Percentiles rank a stretch among this genome's conserved stretches.
Evolutionary conservation across 345 rosid genomes (phyloP).

Genomic region (Eucalyptus camaldulensis): DNA sequence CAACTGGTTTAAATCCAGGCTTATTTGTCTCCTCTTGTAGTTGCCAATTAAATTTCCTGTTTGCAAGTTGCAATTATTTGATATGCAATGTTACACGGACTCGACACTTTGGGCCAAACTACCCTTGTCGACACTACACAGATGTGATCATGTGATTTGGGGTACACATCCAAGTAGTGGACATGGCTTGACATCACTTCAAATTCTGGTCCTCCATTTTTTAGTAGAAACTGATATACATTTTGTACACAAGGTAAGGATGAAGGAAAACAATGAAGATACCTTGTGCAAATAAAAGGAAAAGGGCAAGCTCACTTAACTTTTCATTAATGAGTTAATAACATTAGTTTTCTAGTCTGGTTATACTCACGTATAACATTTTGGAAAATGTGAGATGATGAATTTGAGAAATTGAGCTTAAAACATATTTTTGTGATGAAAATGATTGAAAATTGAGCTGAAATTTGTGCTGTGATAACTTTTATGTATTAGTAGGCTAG

Average conservation of each 20-base stretch:
- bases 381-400: not conserved
- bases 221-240: not conserved
- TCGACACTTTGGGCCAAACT: not conserved
- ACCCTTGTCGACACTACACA: not conserved
- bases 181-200: not conserved
- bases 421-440: not conserved
- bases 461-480: not conserved
- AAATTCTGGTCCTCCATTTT: not conserved
- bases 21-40: not conserved
- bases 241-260: not conserved
- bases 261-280: not conserved
- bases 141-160: not conserved
- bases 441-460: not conserved
- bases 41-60: not conserved
- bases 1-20: not conserved
- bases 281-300: not conserved
- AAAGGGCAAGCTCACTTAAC: not conserved
- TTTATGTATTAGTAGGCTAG: not conserved
- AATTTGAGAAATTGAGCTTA: not conserved
- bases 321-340: not conserved
- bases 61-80: not conserved
- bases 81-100: not conserved
- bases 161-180: not conserved
- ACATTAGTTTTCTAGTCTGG: not conserved
- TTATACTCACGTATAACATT: not conserved